Evolutionary conservation across 495 filamentous ascomycete genomes (phyloP), one percentile per base, ranked within the genome.

Genomic region (Aspergillus asperescens): DNA sequence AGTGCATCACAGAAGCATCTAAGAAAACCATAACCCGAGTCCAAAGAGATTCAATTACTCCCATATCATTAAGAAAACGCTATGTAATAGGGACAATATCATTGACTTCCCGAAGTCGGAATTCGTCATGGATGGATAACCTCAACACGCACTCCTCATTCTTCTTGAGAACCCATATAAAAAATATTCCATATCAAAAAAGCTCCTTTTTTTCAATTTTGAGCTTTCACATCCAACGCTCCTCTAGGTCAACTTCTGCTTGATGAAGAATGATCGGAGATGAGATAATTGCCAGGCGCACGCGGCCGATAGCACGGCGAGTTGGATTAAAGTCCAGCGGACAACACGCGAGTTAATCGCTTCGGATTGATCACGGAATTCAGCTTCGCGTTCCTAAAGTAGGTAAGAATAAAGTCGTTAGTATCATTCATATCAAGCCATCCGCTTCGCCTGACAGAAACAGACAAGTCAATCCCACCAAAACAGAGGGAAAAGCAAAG

Each of bases 211-310:
- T 7, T 31, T 39, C 6, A 18, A 7, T 23, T 32, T 24, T 9
- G 19, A 43, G 4, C 22, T 22, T 27, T n/a, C 46, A 49, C 23
- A 8, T 39, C 16, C 24, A 13, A 22, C n/a, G 20, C 15, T 31
- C 15, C 24, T 52, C 52, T 61, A 74, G 43, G 93, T 97, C 63
- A 98, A 79, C 77, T 98, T 98, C 76, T 98, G 93, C 81, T 98
- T 98, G 77, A 98, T 98, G 76, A 98, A 98, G 78, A 98, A 98
- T 19, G 88, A 86, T 49, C 93, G 78, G 48, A 98, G 80, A 69
- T 97, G 91, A 10, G 89, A 94, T 27, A 98, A 78, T 70, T 98
- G 93, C 93, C 93, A 98, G 49, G 93, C 89, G 69, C 93, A 98
- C 23, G 93, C 94, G 41, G 86, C 78, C 23, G 87, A 90, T 32